Percentiles rank a stretch among this genome's conserved stretches.
Conservation (phyloP, 2,329 filamentous ascomycete genomes). For the Spiromastix sp. region DNA sequence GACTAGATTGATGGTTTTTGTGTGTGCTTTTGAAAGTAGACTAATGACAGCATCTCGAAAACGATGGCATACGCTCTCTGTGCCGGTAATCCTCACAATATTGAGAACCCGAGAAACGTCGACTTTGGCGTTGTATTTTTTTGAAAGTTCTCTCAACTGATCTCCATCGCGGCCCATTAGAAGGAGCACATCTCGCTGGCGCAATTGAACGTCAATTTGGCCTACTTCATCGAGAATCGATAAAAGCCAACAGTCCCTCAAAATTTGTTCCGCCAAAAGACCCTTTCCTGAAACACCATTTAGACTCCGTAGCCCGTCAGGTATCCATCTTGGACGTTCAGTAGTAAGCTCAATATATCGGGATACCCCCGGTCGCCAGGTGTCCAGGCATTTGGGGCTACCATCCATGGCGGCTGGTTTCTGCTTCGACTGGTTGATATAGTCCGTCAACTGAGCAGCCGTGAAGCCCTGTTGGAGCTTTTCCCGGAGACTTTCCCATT, state of each 20-base stretch:
- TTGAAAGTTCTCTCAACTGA: constrained; percentile 28
- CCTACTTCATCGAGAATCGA: constrained; percentile 24
- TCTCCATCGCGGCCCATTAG: constrained; percentile 23
- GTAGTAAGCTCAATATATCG: constrained; percentile 17
- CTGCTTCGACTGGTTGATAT: constrained; percentile 9
- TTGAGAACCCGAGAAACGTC: constrained; percentile 24
- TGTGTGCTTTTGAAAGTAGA: constrained; percentile 19
- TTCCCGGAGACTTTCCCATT: constrained; percentile 23
- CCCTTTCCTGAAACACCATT: constrained; percentile 21
- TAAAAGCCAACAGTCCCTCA: constrained; percentile 31
- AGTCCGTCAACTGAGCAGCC: constrained; percentile 21
- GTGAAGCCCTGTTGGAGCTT: constrained; percentile 26
- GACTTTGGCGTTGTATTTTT: constrained; percentile 24
- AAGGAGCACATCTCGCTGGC: constrained; percentile 18
- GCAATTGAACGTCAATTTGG: constrained; percentile 25
- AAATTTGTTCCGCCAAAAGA: constrained; percentile 24
- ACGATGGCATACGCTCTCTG: constrained; percentile 21
- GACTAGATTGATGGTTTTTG: constrained; percentile 19
- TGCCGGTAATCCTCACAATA: constrained; percentile 27
- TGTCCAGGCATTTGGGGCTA: not conserved
- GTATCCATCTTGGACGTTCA: constrained; percentile 8
- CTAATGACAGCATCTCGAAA: constrained; percentile 25
- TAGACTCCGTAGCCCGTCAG: constrained; percentile 14
- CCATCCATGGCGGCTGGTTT: not conserved
- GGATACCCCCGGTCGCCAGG: constrained; percentile 25